Evolutionary conservation across 2,329 filamentous ascomycete genomes (phyloP).

Genomic region (Monilinia polystroma): DNA sequence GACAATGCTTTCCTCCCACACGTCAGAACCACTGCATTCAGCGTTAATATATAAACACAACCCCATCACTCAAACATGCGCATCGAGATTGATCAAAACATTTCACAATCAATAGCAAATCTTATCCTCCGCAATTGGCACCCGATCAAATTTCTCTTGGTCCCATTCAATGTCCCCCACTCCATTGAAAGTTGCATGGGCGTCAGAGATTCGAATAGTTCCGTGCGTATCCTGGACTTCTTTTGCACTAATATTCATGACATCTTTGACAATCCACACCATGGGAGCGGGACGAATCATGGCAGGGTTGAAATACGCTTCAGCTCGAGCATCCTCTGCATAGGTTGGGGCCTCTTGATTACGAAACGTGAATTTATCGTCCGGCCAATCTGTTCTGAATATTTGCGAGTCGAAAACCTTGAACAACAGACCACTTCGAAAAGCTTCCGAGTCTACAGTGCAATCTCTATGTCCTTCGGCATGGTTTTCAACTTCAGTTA

Average conservation of each 20-base stretch:
- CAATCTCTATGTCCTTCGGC: not conserved
- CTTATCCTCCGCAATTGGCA: conserved; percentile 36
- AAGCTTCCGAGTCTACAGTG: not conserved
- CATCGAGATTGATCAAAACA: not conserved
- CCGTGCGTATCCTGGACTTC: conserved; percentile 70
- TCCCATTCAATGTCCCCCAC: conserved; percentile 65
- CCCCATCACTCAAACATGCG: not conserved
- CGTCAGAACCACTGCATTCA: no score
- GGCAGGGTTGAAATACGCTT: conserved; percentile 73
- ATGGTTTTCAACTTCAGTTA: conserved; percentile 35
- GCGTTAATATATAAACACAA: no score
- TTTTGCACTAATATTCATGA: conserved; percentile 70
- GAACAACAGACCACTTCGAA: conserved; percentile 47
- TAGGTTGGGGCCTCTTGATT: conserved; percentile 55
- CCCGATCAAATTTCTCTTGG: conserved; percentile 39
- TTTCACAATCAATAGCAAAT: conserved; percentile 32
- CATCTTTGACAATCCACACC: conserved; percentile 79
- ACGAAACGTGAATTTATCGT: conserved; percentile 50
- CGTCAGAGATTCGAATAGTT: conserved; percentile 77
- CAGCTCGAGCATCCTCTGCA: conserved; percentile 56
- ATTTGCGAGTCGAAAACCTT: conserved; percentile 74
- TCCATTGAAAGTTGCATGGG: conserved; percentile 67
- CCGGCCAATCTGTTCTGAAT: conserved; percentile 66
- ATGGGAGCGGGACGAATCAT: conserved; percentile 60
- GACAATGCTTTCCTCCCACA: not conserved